phyloP scores from a whole-genome alignment of 345 rosid species.

The Dipteronia dyeriana region DNA sequence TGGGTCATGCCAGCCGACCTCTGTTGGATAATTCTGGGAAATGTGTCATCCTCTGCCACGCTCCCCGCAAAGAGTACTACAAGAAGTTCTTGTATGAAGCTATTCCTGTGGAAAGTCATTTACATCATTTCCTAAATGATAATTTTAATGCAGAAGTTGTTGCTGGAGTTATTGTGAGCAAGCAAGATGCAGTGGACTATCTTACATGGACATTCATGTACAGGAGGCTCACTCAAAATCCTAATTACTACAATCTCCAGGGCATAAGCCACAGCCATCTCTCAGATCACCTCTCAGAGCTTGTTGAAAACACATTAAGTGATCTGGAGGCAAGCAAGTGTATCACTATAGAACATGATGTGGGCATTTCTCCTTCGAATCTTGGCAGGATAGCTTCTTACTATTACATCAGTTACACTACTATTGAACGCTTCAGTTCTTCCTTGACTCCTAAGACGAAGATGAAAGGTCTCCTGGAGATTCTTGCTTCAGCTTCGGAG shows the following conservation, averaged over 20 bases:
- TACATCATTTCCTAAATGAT: constrained; percentile 87
- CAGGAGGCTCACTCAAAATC: constrained; percentile 88
- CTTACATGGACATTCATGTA: constrained; percentile 98
- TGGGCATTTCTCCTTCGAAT: constrained; percentile 74
- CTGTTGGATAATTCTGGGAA: constrained; percentile 84
- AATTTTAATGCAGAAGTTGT: constrained; percentile 90
- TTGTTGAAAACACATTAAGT: constrained; percentile 79
- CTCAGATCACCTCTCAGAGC: constrained; percentile 95
- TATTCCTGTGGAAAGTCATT: constrained; percentile 87
- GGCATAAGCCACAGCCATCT: constrained; percentile 94
- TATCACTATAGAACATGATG: constrained; percentile 72
- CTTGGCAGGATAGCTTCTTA: constrained; percentile 91
- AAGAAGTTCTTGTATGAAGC: constrained; percentile 90
- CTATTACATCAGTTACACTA: constrained; percentile 82
- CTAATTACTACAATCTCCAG: constrained; percentile 95
- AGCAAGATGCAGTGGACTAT: constrained; percentile 95
- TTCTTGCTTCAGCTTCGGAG: constrained; percentile 88
- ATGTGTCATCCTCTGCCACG: constrained; percentile 86
- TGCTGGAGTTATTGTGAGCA: constrained; percentile 75
- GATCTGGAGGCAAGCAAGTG: constrained; percentile 85
- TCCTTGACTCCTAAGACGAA: constrained; percentile 76
- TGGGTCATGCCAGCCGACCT: constrained; percentile 93
- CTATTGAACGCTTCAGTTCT: constrained; percentile 89
- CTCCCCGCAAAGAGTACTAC: constrained; percentile 90
- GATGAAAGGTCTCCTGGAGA: constrained; percentile 93